These are phyloP conservation scores for Globisporangium apiculatum DNA, from an alignment of 352 stramenopile species.

Conservation along the genomic window DNA sequence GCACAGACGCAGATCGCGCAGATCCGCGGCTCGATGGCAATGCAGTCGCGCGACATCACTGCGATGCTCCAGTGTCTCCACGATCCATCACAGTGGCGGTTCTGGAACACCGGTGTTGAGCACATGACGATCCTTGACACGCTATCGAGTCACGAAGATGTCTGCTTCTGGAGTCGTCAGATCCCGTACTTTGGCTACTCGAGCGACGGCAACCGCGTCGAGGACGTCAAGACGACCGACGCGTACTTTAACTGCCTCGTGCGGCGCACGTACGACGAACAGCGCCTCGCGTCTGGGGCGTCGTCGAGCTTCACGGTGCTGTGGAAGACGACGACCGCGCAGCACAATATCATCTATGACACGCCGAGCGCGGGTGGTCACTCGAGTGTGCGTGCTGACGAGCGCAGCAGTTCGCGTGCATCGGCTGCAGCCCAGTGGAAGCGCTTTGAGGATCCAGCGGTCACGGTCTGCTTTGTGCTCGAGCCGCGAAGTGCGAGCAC, in stretches of 20 bases:
- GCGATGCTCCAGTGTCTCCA: conserved; percentile 16
- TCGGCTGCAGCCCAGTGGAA: conserved; percentile 13
- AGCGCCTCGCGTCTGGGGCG: background rate
- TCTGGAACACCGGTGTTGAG: conserved; percentile 16
- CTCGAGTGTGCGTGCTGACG: background rate
- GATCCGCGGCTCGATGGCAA: conserved; percentile 16
- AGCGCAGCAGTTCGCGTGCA: background rate
- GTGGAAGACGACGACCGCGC: conserved; percentile 31
- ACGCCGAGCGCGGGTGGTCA: background rate
- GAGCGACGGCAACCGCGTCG: conserved; percentile 12
- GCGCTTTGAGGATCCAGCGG: conserved; percentile 26
- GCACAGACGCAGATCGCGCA: conserved; percentile 9
- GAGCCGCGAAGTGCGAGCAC: conserved; percentile 11
- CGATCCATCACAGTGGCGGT: conserved; percentile 12
- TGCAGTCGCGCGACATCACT: conserved; percentile 16
- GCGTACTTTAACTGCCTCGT: conserved; percentile 23
- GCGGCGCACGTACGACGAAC: conserved; percentile 22
- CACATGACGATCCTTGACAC: conserved; percentile 20
- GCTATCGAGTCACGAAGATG: conserved; percentile 21
- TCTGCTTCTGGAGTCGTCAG: conserved; percentile 30
- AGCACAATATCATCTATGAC: conserved; percentile 13
- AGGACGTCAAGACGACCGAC: conserved; percentile 11
- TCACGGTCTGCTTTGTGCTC: conserved; percentile 25
- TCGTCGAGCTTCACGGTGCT: conserved; percentile 19
- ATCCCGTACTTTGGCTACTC: conserved; percentile 24